A percentile compares a stretch with the other conserved stretches of the same genome.
These are phyloP conservation scores for Pythium sp. DNA, from an alignment of 352 stramenopile genomes.

Conservation along the genomic window DNA sequence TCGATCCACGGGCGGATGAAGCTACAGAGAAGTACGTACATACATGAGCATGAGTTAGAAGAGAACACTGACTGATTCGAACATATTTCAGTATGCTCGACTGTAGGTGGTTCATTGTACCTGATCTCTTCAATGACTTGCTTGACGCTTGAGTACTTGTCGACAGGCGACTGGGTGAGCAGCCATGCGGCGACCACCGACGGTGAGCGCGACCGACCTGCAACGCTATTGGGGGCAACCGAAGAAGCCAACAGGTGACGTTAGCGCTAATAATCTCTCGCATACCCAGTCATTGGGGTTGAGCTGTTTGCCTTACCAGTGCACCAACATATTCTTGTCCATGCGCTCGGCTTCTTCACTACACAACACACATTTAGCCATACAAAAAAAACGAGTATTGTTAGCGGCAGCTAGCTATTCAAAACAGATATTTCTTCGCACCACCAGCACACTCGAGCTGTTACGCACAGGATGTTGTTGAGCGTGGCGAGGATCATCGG, in stretches of 20 bases:
- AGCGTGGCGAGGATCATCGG: conserved; percentile 40
- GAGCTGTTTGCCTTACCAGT: conserved; percentile 44
- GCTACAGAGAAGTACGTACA: conserved; percentile 17
- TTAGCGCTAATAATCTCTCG: not conserved
- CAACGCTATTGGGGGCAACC: conserved; percentile 35
- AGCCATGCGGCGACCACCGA: conserved; percentile 58
- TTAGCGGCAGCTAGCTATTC: not conserved
- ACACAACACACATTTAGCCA: not conserved
- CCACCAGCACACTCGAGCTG: too few relatives aligned
- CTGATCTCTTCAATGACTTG: conserved; percentile 42
- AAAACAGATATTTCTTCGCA: not conserved
- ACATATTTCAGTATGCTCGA: too few relatives aligned
- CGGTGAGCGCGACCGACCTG: conserved; percentile 58
- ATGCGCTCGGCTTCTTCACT: conserved; percentile 31
- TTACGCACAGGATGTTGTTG: conserved; percentile 29
- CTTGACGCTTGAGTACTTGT: conserved; percentile 23
- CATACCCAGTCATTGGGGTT: not conserved
- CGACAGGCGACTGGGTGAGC: conserved; percentile 21
- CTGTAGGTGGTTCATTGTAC: conserved; percentile 16
- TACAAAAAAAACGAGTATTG: not conserved
- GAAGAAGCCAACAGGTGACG: not conserved
- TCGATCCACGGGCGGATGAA: conserved; percentile 66
- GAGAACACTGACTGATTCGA: not conserved
- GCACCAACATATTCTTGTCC: conserved; percentile 60
- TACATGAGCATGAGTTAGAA: not conserved